Base-by-base conservation (phyloP, 352 stramenopile genomes). In the Phytophthora sp. region DNA sequence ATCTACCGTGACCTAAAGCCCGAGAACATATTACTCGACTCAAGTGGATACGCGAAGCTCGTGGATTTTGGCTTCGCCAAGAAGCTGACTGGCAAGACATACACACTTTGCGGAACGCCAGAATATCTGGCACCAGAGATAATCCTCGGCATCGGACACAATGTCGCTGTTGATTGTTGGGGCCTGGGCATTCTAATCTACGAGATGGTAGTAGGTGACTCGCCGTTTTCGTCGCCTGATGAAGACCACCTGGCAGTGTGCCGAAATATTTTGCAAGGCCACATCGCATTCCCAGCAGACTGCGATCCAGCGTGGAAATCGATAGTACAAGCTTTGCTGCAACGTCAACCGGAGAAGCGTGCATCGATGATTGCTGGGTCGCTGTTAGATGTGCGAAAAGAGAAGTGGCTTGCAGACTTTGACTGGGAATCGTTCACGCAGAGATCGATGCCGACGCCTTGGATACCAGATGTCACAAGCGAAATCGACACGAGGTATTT, bases 191-290 rank as follows among this genome's bases (percentile, higher is more conserved):
- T 98, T 38, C 66, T 99, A 17, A 87, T 98, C 38, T 99, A 97
- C 68, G 95, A 98, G 73, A 99, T 99, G 96, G 79, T 98, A 4
- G 88, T 92, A 3, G 95, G 95, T 12, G 92, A 98, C 73, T 96
- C 95, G 17, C 95, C 95, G 11, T 98, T 98, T 60, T 95, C 96
- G 37, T 52, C 28, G 8, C 41, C 82, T 67, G 94, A 98, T 67
- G 89, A 98, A 54, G 95, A 98, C 60, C 93, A 95, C 11, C 96
- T 98, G 76, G 86, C 88, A 24, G 97, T 98, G 31, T 98, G 98
- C 75, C 90, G 97, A 70, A 91, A 96, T 38, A 97, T 98, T 46
- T 69, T 98, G 2, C 86, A 85, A 31, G 92, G 91, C 18, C 96
- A 97, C 62, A 69, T 98, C 46, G 92, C 86, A 55, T 98, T 98